phyloP scores from a whole-genome alignment of 805 yeast species.

The Zygosaccharomyces siamensis region DNA sequence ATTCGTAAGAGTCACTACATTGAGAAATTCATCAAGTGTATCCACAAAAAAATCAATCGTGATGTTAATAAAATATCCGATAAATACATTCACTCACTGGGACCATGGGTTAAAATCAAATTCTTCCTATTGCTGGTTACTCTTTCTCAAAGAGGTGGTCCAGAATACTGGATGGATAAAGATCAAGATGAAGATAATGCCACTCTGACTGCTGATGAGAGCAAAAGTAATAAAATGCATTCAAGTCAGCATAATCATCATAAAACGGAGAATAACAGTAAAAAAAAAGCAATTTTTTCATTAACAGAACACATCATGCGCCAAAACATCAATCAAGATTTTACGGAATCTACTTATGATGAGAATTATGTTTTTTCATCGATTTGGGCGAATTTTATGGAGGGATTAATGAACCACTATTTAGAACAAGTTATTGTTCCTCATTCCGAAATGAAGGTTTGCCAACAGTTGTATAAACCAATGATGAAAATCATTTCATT shows the following conservation, averaged over 20 bases:
- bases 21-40: slow-evolving; percentile 29
- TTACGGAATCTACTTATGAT: slow-evolving; percentile 29
- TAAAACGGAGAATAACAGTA: not conserved
- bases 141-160: slow-evolving; percentile 34
- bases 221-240: not conserved
- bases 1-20: slow-evolving; percentile 29
- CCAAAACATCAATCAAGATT: slow-evolving; percentile 33
- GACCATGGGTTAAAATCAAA: slow-evolving; percentile 31
- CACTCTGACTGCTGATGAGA: not conserved
- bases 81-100: slow-evolving; percentile 18
- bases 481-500: slow-evolving; percentile 37
- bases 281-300: slow-evolving; percentile 18
- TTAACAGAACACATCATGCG: slow-evolving; percentile 33
- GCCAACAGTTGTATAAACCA: slow-evolving; percentile 36
- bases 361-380: slow-evolving; percentile 36
- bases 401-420: slow-evolving; percentile 36
- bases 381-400: slow-evolving; percentile 39
- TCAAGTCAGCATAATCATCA: not conserved
- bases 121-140: slow-evolving; percentile 30
- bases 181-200: slow-evolving; percentile 14
- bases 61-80: slow-evolving; percentile 30
- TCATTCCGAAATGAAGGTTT: slow-evolving; percentile 35
- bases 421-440: slow-evolving; percentile 35
- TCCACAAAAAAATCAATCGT: slow-evolving; percentile 28
- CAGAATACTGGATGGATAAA: slow-evolving; percentile 35